phyloP scores from a whole-genome alignment of 2,329 filamentous ascomycete genomes.

The Triangularia setosa region DNA sequence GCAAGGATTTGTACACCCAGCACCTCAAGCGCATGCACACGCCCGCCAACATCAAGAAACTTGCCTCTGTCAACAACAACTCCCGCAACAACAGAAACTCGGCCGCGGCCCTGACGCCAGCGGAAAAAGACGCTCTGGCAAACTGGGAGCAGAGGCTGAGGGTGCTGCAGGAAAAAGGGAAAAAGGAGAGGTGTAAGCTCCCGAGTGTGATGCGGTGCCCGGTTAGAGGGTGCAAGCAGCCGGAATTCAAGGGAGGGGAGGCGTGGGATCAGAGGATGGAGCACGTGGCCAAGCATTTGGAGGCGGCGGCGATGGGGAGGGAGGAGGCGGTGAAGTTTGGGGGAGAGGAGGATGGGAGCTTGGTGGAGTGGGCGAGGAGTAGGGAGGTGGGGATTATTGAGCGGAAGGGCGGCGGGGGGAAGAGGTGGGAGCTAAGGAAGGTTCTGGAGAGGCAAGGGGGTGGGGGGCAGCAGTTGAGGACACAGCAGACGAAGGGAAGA shows the following conservation, averaged over 20 bases:
- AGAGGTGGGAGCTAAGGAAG: slow-evolving; percentile 34
- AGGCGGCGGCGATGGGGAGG: slow-evolving; percentile 42
- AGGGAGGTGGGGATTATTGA: slow-evolving; percentile 37
- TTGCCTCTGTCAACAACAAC: slow-evolving; percentile 11
- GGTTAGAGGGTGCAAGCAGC: slow-evolving; percentile 52
- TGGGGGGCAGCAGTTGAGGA: slow-evolving; percentile 5
- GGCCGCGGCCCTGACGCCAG: background rate
- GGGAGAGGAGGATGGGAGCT: slow-evolving; percentile 33
- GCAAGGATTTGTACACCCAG: slow-evolving; percentile 87
- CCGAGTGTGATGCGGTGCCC: slow-evolving; percentile 61
- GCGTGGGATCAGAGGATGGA: slow-evolving; percentile 85
- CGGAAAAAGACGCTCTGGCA: background rate
- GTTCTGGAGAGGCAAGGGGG: slow-evolving; percentile 22
- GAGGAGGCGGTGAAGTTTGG: slow-evolving; percentile 38
- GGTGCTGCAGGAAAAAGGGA: slow-evolving; percentile 54
- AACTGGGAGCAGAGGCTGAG: slow-evolving; percentile 52
- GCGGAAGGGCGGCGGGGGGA: background rate
- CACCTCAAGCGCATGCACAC: slow-evolving; percentile 84
- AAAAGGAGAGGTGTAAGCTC: slow-evolving; percentile 55
- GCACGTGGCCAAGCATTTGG: slow-evolving; percentile 78
- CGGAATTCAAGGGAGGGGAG: slow-evolving; percentile 55
- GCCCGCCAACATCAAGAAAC: slow-evolving; percentile 41
- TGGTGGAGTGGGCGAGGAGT: slow-evolving; percentile 40
- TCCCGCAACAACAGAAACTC: background rate
- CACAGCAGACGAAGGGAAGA: background rate